Evolutionary conservation across 2,329 filamentous ascomycete genomes (phyloP), one percentile per base, ranked within the genome.

Genomic region (Beauveria brongniartii): DNA sequence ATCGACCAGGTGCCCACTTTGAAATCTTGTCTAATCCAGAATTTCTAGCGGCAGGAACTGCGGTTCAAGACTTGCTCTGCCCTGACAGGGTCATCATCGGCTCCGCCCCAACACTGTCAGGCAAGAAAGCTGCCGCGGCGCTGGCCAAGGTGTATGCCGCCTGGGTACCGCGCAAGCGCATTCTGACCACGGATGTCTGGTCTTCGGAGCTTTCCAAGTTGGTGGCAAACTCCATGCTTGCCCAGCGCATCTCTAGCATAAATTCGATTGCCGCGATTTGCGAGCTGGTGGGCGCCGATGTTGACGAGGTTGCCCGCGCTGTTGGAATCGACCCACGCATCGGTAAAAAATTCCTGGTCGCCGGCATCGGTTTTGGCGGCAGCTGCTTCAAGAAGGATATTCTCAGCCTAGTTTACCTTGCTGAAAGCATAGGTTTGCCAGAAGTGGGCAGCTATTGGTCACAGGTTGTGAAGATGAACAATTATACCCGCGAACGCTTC

Each of bases 381-480:
- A 89, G 85, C 63, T 93, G 90, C 73, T 92, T 93, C 78, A 85
- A 87, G 72, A 93, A 93, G 74, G 90, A 93, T 69, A 83, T 92
- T 46, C 78, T 90, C 55, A 89, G 83, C 71, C 76, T 93, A 43
- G 82, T 87, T 20, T 91, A 92, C 73, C 79, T 92, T 34, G 86
- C 89, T 18, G 86, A 90, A 67, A 84, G 82, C 3, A 78, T 91
- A 59, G 82, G 86, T 56, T 77, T 92, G 14, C 80, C 82, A 3
- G 87, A 92, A 67, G 88, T 92, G 0, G 87, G 85, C 40, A 81
- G 85, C 64, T 92, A 92, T 75, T 93, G 89, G 89, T 79, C 80
- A 63, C 81, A 85, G 61, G 88, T 93, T 3, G 81, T 91, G 63
- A 81, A 81, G 67, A 89, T 92, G 78, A 93, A 93, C 74, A 86